Base-by-base conservation (phyloP, 2,329 filamentous ascomycete species). In the Cladosporium phlei region DNA sequence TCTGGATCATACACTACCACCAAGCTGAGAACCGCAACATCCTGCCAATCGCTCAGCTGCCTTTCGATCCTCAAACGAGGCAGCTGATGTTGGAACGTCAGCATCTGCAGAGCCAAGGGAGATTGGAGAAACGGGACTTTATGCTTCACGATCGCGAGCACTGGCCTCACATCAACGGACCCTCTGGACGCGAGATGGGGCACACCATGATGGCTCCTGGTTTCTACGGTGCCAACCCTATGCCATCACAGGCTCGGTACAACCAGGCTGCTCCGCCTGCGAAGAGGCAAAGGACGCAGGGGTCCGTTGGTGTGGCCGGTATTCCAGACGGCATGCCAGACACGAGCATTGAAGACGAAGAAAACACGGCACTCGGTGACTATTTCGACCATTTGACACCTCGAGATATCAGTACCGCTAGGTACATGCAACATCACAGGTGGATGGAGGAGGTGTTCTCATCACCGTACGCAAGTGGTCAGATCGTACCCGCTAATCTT, bases 361-460 rank as follows among this genome's bases (percentile, higher is more conserved):
- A 97, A 65, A 91, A 96, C 60, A 86, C 85, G 3, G 86, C 85
- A 5, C 77, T 86, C 16, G 89, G 89, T 21, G 93, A 98, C 65
- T 77, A 90, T 63, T 88, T 98, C 59, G 93, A 98, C 62, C 80
- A 88, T 53, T 73, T 96, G 52, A 91, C 88, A 0, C 90, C 90
- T 3, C 80, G 90, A 33, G 93, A 98, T 53, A 85, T 98, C 51
- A 95, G 89, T 57, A 74, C 88, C 50, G 80, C 82, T 53, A 80
- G 93, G 46, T 98, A 96, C 66, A 85, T 85, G 63, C 89, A 96
- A 62, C 94, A 98, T 59, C 91, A 98, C 60, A 88, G 95, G 65
- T 97, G 91, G 93, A 95, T 98, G 88, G 93, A 97, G 62, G 91
- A 98, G 68, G 83, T 98, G 21, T 79, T 97, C 45, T 88, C 86